Evolutionary conservation across 192 early-diverging fungal species (phyloP).

Genomic region (Coemansia sp.): DNA sequence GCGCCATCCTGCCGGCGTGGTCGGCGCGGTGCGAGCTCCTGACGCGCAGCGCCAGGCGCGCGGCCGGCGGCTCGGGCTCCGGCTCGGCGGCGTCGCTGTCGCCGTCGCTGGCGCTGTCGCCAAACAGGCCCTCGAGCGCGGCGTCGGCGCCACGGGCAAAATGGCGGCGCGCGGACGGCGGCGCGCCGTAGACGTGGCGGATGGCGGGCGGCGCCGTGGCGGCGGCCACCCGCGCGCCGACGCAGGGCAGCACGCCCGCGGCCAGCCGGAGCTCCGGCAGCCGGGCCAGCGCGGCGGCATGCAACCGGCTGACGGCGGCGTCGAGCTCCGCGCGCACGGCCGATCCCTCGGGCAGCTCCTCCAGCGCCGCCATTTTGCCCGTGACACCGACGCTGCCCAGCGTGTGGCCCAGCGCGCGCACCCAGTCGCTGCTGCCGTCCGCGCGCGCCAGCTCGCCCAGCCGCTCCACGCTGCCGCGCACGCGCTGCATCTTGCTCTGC

Average conservation of each 20-base stretch:
- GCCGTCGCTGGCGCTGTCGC: constrained; percentile 3
- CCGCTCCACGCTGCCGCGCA: constrained; percentile 13
- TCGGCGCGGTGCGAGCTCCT: constrained; percentile 18
- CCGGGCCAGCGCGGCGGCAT: constrained; percentile 14
- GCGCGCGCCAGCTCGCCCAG: constrained; percentile 24
- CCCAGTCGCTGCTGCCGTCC: constrained; percentile 40
- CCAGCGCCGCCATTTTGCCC: constrained; percentile 18
- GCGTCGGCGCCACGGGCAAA: too few relatives aligned
- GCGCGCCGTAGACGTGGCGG: constrained; percentile 28
- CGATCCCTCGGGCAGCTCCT: constrained; percentile 10
- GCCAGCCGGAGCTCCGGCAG: constrained; percentile 14
- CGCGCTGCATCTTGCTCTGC: constrained; percentile 21
- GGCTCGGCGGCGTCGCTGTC: neutral
- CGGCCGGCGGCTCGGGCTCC: neutral
- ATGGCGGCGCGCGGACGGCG: neutral
- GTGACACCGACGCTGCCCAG: constrained; percentile 37
- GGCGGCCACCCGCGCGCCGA: constrained; percentile 20
- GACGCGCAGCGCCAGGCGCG: constrained; percentile 17
- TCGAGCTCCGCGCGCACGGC: constrained; percentile 31
- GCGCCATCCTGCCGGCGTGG: constrained; percentile 35
- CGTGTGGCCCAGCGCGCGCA: constrained; percentile 34
- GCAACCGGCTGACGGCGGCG: constrained; percentile 18
- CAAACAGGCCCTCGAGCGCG: constrained; percentile 42
- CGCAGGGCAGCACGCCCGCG: constrained; percentile 6
- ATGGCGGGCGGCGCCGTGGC: constrained; percentile 17